Evolutionary conservation across 179 eudicot species (phyloP).

Genomic region (Silene noctiflora): DNA sequence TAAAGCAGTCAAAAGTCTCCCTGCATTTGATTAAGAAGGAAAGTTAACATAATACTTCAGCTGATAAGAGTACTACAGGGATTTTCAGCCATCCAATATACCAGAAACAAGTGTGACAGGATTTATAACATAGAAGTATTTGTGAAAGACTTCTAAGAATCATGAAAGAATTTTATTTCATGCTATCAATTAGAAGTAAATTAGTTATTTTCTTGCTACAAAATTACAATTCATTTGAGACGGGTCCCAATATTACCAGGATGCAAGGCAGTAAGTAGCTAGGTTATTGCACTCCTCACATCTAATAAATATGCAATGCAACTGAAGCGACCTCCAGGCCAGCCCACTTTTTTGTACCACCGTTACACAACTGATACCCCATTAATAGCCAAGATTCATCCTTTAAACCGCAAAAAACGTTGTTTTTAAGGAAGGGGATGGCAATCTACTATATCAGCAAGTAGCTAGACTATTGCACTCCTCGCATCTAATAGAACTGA

Average conservation of each 20-base stretch:
- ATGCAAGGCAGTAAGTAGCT: not conserved
- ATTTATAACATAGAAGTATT: not conserved
- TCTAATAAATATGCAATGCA: not conserved
- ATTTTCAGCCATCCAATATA: not conserved
- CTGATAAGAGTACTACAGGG: not conserved
- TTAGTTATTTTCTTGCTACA: too few relatives aligned
- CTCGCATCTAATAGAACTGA: too few relatives aligned
- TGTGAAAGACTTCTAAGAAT: not conserved
- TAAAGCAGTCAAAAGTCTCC: slow-evolving; percentile 82
- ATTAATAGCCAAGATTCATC: not conserved
- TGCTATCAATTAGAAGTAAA: too few relatives aligned
- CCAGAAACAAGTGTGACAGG: slow-evolving; percentile 12
- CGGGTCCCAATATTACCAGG: not conserved
- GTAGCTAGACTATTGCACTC: not conserved
- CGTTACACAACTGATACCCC: not conserved
- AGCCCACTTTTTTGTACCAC: not conserved
- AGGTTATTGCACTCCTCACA: not conserved
- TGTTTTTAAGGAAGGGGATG: not conserved
- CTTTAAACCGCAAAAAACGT: not conserved
- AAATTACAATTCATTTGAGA: not conserved
- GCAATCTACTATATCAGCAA: not conserved
- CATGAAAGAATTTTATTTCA: not conserved
- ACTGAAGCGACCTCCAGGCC: not conserved
- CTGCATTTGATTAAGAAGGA: slow-evolving; percentile 42
- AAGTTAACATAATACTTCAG: slow-evolving; percentile 1